A percentile compares a stretch with the other conserved stretches of the same genome.
phyloP scores from a whole-genome alignment of 345 rosid species.

The Gossypium herbaceum region DNA sequence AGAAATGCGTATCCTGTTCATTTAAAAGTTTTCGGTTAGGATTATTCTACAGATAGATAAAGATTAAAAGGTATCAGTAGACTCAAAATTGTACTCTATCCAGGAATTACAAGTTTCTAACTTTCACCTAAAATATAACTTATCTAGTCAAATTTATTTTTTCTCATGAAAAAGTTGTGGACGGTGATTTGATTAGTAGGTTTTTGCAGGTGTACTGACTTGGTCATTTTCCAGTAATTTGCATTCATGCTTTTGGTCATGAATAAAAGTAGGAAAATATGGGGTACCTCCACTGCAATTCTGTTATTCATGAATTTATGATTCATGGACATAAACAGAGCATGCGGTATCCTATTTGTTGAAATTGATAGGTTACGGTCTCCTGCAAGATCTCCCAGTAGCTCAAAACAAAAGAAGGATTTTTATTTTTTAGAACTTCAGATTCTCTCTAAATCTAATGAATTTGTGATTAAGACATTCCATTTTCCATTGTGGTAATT shows the following conservation, averaged over 20 bases:
- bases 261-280: neutral
- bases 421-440: neutral
- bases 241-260: neutral
- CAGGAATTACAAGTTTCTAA: neutral
- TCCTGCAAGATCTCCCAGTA: too few species aligned
- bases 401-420: neutral
- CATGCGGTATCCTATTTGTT: neutral
- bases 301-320: neutral
- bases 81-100: neutral
- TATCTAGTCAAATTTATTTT: neutral
- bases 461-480: neutral
- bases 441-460: neutral
- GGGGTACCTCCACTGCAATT: neutral
- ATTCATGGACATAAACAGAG: neutral
- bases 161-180: constrained; percentile 1
- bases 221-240: neutral
- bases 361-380: neutral
- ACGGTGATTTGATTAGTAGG: neutral
- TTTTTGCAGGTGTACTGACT: neutral
- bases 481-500: neutral
- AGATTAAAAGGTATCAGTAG: neutral
- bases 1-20: neutral
- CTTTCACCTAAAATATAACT: neutral
- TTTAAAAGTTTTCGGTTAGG: neutral
- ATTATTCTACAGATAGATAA: neutral